A percentile compares a stretch with the other conserved stretches of the same genome.
phyloP scores from a whole-genome alignment of 805 yeast genomes.

The Teunomyces cretensis region DNA sequence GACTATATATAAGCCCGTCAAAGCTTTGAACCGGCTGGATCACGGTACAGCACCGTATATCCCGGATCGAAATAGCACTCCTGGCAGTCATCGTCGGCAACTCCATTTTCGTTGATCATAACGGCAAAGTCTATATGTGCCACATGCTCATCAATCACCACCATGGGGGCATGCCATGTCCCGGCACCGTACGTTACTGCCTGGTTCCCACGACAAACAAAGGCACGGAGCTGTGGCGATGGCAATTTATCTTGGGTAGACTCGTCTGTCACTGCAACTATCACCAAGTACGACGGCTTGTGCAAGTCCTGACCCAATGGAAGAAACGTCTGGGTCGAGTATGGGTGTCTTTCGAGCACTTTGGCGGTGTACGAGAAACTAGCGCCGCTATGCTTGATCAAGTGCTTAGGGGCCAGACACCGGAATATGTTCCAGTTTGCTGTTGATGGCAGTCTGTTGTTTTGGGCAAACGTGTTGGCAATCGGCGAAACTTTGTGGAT shows the following conservation, averaged over 20 bases:
- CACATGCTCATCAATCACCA: constrained; percentile 63
- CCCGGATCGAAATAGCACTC: constrained; percentile 74
- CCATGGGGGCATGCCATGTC: constrained; percentile 97
- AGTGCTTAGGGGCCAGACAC: constrained; percentile 72
- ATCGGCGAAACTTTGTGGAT: constrained; percentile 71
- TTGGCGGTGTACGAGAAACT: constrained; percentile 46
- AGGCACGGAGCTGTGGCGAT: constrained; percentile 64
- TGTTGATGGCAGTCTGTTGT: constrained; percentile 48
- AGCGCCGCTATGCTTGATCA: constrained; percentile 31
- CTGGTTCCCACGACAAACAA: constrained; percentile 76
- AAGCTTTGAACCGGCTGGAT: constrained; percentile 5
- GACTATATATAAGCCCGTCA: constrained; percentile 27
- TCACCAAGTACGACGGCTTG: constrained; percentile 66
- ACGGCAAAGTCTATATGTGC: constrained; percentile 74
- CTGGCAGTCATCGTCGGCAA: constrained; percentile 75
- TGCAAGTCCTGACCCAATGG: constrained; percentile 72
- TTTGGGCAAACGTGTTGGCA: constrained; percentile 46
- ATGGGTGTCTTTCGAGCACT: constrained; percentile 90
- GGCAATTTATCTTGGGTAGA: constrained; percentile 49
- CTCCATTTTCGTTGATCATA: constrained; percentile 81
- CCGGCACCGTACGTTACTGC: constrained; percentile 86
- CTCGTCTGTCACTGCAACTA: constrained; percentile 63
- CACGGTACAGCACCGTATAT: constrained; percentile 31
- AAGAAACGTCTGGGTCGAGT: constrained; percentile 82
- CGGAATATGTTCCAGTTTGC: constrained; percentile 84